Evolutionary conservation across 169 alveolate genomes (phyloP).

Genomic region (Babesia ovata): DNA sequence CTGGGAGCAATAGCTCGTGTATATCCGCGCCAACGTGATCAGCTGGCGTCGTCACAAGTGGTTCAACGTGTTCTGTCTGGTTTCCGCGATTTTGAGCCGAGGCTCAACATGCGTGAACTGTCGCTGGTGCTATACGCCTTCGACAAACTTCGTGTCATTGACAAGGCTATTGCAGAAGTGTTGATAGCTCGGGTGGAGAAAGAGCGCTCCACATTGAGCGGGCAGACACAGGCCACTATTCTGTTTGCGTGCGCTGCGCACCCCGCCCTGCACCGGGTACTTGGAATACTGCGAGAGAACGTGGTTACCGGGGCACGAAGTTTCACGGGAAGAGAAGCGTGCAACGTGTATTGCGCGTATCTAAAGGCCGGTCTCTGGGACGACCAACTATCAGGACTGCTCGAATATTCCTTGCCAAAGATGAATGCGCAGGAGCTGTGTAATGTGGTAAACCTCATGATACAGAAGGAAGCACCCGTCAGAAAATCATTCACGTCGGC

Average conservation of each 20-base stretch:
- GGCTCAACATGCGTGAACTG: conserved; percentile 47
- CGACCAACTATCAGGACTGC: conserved; percentile 6
- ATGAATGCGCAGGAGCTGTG: conserved; percentile 68
- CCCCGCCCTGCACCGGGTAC: conserved; percentile 1
- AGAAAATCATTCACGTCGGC: conserved; percentile 13
- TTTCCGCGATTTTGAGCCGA: not conserved
- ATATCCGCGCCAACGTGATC: conserved; percentile 26
- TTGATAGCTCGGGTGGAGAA: not conserved
- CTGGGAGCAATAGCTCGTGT: conserved; percentile 39
- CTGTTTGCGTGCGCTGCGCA: conserved; percentile 34
- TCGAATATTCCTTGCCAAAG: conserved; percentile 20
- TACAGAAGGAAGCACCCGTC: conserved; percentile 21
- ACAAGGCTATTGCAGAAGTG: not conserved
- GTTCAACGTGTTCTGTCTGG: not conserved
- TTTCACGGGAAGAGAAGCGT: conserved; percentile 51
- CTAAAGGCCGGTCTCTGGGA: conserved; percentile 42
- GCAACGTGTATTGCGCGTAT: conserved; percentile 50
- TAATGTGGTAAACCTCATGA: conserved; percentile 49
- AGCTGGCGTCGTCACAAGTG: conserved; percentile 27
- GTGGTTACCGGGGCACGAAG: not conserved
- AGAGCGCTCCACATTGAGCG: conserved; percentile 7
- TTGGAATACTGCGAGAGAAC: conserved; percentile 5
- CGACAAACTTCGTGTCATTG: conserved; percentile 38
- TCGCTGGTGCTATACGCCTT: conserved; percentile 49
- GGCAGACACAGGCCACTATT: conserved; percentile 45